Evolutionary conservation across 2,329 filamentous ascomycete species (phyloP).

Genomic region (Lachnellula suecica): DNA sequence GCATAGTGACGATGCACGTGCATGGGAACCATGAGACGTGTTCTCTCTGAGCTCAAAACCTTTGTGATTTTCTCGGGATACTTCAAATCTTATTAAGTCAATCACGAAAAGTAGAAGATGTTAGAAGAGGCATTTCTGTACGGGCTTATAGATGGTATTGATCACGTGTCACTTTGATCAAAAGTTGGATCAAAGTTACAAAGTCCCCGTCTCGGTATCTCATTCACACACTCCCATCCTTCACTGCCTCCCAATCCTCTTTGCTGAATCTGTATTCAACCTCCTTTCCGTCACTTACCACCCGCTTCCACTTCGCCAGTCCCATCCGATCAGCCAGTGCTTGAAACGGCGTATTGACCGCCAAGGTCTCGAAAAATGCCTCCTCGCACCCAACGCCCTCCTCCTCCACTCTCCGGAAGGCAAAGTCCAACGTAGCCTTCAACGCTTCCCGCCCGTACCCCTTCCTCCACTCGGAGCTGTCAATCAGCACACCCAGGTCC

Average conservation of each 20-base stretch:
- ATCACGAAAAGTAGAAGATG: too few relatives aligned
- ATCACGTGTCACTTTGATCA: background rate
- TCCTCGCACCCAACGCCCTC: conserved; percentile 4
- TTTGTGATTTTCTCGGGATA: too few relatives aligned
- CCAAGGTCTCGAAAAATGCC: conserved; percentile 6
- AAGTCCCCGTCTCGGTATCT: background rate
- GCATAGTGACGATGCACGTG: too few relatives aligned
- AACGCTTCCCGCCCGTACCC: conserved; percentile 7
- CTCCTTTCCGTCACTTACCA: conserved; percentile 6
- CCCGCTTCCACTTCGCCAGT: conserved; percentile 4
- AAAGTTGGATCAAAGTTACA: background rate
- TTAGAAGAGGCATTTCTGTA: too few relatives aligned
- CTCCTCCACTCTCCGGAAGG: background rate
- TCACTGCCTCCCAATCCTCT: conserved; percentile 9
- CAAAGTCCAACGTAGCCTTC: conserved; percentile 7
- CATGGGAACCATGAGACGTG: too few relatives aligned
- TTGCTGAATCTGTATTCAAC: conserved; percentile 6
- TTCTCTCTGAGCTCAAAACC: too few relatives aligned
- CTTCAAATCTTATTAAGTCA: too few relatives aligned
- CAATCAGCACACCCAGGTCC: conserved; percentile 5
- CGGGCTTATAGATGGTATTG: background rate
- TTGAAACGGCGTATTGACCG: conserved; percentile 5
- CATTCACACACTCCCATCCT: conserved; percentile 1
- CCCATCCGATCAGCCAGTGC: conserved; percentile 7
- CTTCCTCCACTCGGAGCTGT: conserved; percentile 7